Conservation (phyloP, 2,329 filamentous ascomycete genomes). For the Tolypocladium ophioglossoides region DNA sequence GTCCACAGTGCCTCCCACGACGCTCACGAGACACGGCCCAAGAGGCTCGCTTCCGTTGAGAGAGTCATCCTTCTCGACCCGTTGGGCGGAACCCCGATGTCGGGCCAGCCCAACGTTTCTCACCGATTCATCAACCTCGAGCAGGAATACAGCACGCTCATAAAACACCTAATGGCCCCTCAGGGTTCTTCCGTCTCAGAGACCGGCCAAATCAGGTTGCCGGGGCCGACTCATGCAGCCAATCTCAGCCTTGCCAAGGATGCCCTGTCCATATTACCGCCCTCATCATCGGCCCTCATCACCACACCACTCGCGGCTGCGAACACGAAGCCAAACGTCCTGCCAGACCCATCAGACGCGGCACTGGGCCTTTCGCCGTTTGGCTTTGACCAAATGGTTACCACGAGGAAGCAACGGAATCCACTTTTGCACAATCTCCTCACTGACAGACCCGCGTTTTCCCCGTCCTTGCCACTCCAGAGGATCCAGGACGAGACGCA, state of each 20-base stretch:
- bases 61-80: constrained; percentile 83
- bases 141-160: constrained; percentile 70
- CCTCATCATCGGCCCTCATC: constrained; percentile 77
- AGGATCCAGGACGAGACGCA: constrained; percentile 36
- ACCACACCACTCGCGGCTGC: constrained; percentile 81
- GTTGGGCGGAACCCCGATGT: constrained; percentile 70
- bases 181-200: constrained; percentile 17
- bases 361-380: constrained; percentile 40
- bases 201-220: constrained; percentile 17
- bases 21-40: constrained; percentile 25
- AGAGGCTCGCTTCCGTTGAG: constrained; percentile 57
- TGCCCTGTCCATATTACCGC: constrained; percentile 65
- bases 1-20: background rate
- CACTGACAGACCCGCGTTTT: constrained; percentile 87
- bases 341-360: constrained; percentile 24
- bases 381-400: constrained; percentile 38
- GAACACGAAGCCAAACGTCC: constrained; percentile 13
- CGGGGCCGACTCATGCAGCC: constrained; percentile 39
- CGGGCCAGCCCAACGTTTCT: constrained; percentile 24
- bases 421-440: constrained; percentile 91
- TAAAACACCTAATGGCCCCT: constrained; percentile 42
- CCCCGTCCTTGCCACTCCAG: constrained; percentile 74
- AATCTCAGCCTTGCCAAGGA: constrained; percentile 66
- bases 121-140: constrained; percentile 77
- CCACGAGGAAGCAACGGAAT: constrained; percentile 53